Base-by-base conservation (phyloP, 2,329 filamentous ascomycete genomes). In the Ophiosphaerella narmari region DNA sequence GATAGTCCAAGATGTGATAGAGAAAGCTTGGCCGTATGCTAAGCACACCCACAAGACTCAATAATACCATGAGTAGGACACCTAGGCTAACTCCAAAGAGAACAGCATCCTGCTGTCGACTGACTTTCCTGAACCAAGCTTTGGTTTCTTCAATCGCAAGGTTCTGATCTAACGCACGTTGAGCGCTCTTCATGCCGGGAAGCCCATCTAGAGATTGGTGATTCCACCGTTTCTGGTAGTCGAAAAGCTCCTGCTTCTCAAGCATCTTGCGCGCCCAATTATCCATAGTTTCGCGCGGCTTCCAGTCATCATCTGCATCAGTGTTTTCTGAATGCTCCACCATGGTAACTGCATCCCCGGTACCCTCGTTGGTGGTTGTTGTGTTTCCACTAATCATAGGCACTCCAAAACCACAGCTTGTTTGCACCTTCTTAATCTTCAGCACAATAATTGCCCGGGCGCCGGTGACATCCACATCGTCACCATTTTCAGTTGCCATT, bases 351-450 rank as follows among this genome's bases (percentile, higher is more conserved):
- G 62, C 60, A 37, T 63, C 57, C 24, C 43, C 48, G 11, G 41
- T 38, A 16, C 51, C 52, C 13, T 54, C 53, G 7, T 37, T 39
- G 4, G 43, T 44, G 12, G 40, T 40, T 9, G 23, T 46, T 2
- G n/a, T 21, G 18, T 41, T 46, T 42, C 39, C 39, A 23, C 40
- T 29, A 11, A 86, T 70, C 26, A 78, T 73, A 1, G 86, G 85
- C 7, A 89, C 84, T 21, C 81, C 84, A 59, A 79, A 89, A 6
- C 86, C 86, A 63, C 86, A 89, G 43, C 81, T 83, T 8, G 84
- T 87, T 77, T 88, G 85, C 3, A 85, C 78, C 70, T 75, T 82
- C 66, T 82, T 86, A 14, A 89, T 77, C 58, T 86, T 77, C 46
- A 86, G 73, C 32, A 84, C 58, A 33, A 89, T 81, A 23, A 89